These are phyloP conservation scores for Lyophyllum atratum DNA, from an alignment of 768 basidiomycete genomes.

Conservation along the genomic window DNA sequence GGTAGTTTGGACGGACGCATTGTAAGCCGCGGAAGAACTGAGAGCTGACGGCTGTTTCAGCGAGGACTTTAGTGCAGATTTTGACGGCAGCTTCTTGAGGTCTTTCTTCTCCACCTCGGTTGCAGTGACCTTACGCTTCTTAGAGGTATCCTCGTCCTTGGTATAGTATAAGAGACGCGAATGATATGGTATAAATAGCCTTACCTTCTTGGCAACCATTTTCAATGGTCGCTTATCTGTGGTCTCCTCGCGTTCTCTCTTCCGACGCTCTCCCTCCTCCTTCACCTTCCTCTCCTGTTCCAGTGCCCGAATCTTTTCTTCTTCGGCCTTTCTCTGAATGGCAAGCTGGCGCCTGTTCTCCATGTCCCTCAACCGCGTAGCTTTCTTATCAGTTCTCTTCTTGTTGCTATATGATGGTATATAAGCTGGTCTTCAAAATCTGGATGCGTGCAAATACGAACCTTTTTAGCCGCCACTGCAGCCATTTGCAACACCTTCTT, in stretches of 20 bases:
- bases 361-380: slow-evolving; percentile 73
- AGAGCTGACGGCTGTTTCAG: slow-evolving; percentile 40
- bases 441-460: slow-evolving; percentile 28
- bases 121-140: slow-evolving; percentile 65
- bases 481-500: slow-evolving; percentile 81
- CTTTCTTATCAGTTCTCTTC: slow-evolving; percentile 84
- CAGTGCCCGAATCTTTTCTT: slow-evolving; percentile 61
- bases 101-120: slow-evolving; percentile 61
- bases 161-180: slow-evolving; percentile 5
- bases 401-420: slow-evolving; percentile 67
- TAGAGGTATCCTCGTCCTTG: slow-evolving; percentile 69
- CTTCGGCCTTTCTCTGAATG: slow-evolving; percentile 74
- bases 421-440: not conserved
- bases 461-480: slow-evolving; percentile 86
- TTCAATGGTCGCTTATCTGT: slow-evolving; percentile 71
- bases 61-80: slow-evolving; percentile 49
- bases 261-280: slow-evolving; percentile 75
- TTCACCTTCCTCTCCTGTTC: slow-evolving; percentile 75
- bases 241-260: slow-evolving; percentile 79
- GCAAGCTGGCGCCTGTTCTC: slow-evolving; percentile 77
- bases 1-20: slow-evolving; percentile 34
- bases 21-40: slow-evolving; percentile 40
- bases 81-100: slow-evolving; percentile 56
- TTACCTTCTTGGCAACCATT: slow-evolving; percentile 58
- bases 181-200: not conserved